These are phyloP conservation scores for Oehlia diaphana DNA, from an alignment of 192 early-diverging fungal species.

Conservation along the genomic window DNA sequence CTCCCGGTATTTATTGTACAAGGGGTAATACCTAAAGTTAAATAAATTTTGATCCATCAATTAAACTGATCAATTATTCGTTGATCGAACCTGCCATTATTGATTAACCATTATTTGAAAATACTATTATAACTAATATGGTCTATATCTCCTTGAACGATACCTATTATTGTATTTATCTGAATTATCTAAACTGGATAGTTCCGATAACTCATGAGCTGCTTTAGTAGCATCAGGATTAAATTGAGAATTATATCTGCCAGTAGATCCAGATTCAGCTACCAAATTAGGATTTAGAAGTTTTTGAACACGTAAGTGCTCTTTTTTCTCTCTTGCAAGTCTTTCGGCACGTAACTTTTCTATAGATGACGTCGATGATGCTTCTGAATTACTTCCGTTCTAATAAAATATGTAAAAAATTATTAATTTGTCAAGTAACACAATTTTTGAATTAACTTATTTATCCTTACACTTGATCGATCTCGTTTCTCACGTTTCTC, in stretches of 20 bases:
- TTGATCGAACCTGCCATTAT: too few species aligned
- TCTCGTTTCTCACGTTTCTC: not conserved
- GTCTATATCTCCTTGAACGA: not conserved
- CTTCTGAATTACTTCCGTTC: slow-evolving; percentile 18
- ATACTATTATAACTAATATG: not conserved
- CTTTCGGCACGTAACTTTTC: slow-evolving; percentile 47
- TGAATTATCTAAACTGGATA: not conserved
- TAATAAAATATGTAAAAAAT: not conserved
- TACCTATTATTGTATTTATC: not conserved
- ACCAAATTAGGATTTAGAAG: slow-evolving; percentile 32
- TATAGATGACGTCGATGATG: slow-evolving; percentile 35
- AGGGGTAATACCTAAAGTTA: too few species aligned
- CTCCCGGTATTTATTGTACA: too few species aligned
- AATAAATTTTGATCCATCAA: too few species aligned
- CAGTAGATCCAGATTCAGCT: not conserved
- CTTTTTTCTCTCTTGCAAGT: slow-evolving; percentile 44
- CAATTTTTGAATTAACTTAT: not conserved
- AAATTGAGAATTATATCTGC: slow-evolving; percentile 53
- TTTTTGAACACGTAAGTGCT: slow-evolving; percentile 31
- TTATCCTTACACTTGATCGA: not conserved
- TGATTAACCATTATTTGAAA: too few species aligned
- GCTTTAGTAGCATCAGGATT: slow-evolving; percentile 48
- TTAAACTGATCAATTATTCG: too few species aligned
- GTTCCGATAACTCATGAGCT: slow-evolving; percentile 26
- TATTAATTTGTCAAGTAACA: not conserved